A percentile compares a stretch with the other conserved stretches of the same genome.
phyloP scores from a whole-genome alignment of 2,329 filamentous ascomycete genomes.

The Volutella citrinella region DNA sequence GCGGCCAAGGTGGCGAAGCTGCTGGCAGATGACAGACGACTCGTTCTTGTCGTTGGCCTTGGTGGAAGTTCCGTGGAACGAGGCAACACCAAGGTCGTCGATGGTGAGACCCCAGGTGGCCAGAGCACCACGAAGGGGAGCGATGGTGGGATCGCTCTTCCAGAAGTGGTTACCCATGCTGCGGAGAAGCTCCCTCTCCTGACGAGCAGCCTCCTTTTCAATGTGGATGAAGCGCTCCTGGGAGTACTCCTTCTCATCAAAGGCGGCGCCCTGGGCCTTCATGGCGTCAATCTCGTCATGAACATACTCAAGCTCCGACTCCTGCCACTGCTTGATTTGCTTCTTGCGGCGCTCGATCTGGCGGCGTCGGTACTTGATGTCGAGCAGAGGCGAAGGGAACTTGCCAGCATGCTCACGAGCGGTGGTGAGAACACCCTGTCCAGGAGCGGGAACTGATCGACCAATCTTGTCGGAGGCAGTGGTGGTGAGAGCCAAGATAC shows the following conservation, averaged over 20 bases:
- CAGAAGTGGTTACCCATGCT: conserved; percentile 98
- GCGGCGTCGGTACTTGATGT: conserved; percentile 95
- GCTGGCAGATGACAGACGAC: conserved; percentile 94
- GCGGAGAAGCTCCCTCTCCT: conserved; percentile 89
- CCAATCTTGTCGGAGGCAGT: conserved; percentile 99
- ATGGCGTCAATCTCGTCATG: conserved; percentile 91
- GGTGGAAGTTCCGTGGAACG: conserved; percentile 98
- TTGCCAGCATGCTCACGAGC: conserved; percentile 88
- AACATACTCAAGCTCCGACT: conserved; percentile 88
- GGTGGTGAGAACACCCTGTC: conserved; percentile 93
- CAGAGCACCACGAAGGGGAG: conserved; percentile 90
- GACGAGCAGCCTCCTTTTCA: conserved; percentile 77
- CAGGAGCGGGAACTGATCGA: conserved; percentile 92
- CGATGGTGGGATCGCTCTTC: conserved; percentile 92
- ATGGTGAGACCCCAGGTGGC: conserved; percentile 98
- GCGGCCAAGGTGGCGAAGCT: conserved; percentile 90
- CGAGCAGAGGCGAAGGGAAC: conserved; percentile 91
- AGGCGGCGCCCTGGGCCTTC: conserved; percentile 71
- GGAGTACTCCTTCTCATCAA: conserved; percentile 81
- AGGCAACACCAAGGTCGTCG: conserved; percentile 90
- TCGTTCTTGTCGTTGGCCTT: conserved; percentile 99
- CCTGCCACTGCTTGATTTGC: conserved; percentile 95
- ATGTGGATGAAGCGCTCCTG: conserved; percentile 84
- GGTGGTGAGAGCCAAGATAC: conserved; percentile 86
- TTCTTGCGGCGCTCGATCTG: conserved; percentile 92